Evolutionary conservation across 2,329 filamentous ascomycete genomes (phyloP).

Genomic region (Botryotinia narcissicola): DNA sequence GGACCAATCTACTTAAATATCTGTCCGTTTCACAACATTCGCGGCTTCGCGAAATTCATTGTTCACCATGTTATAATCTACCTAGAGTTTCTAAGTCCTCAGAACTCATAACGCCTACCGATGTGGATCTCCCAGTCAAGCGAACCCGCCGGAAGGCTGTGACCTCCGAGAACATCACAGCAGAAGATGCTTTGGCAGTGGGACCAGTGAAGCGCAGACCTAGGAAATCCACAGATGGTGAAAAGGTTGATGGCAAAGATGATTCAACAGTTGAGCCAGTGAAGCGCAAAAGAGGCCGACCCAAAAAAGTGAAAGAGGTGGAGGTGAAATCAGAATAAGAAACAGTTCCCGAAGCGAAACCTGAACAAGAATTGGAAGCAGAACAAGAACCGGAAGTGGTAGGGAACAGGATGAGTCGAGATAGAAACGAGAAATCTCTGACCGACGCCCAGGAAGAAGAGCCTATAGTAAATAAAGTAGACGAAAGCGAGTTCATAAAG

Average conservation of each 20-base stretch:
- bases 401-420: background rate
- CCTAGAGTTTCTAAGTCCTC: background rate
- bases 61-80: background rate
- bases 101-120: background rate
- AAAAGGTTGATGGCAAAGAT: background rate
- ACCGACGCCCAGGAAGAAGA: background rate
- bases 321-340: background rate
- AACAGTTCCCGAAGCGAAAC: background rate
- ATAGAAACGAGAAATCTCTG: background rate
- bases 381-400: background rate
- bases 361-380: background rate
- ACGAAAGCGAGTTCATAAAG: background rate
- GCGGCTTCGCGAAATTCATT: background rate
- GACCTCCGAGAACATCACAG: background rate
- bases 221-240: background rate
- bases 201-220: background rate
- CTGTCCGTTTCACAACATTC: background rate
- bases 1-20: slow-evolving; percentile 21
- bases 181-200: background rate
- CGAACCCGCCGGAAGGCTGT: slow-evolving; percentile 7
- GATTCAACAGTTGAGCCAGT: background rate
- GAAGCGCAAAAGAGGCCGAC: background rate
- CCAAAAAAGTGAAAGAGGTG: background rate
- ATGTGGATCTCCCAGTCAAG: background rate
- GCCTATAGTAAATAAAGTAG: background rate